Percentiles rank a stretch among this genome's conserved stretches.
Conservation (phyloP, 164 flowering plant genomes). For the Chloranthus sessilifolius region DNA sequence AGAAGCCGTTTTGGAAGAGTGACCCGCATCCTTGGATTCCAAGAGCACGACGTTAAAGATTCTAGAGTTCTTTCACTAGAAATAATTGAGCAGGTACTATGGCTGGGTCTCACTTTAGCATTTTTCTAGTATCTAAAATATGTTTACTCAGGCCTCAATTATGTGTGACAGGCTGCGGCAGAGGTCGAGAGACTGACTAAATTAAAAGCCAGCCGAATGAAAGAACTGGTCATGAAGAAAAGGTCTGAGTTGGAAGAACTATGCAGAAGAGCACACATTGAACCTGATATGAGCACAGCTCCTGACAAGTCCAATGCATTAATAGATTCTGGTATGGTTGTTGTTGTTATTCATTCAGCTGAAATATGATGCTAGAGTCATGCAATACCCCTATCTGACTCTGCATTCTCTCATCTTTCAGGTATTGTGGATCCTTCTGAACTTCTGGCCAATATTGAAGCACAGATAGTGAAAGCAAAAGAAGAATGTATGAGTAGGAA, state of each 20-base stretch:
- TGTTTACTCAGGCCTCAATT: slow-evolving; percentile 1
- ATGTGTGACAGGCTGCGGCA: slow-evolving; percentile 53
- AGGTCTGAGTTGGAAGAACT: slow-evolving; percentile 84
- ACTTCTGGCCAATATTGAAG: slow-evolving; percentile 78
- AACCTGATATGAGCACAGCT: slow-evolving; percentile 80
- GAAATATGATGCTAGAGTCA: not conserved
- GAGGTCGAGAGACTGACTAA: slow-evolving; percentile 78
- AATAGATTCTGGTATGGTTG: slow-evolving; percentile 74
- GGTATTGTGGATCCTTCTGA: slow-evolving; percentile 90
- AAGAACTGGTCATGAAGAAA: slow-evolving; percentile 77
- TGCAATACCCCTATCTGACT: not conserved
- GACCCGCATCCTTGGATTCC: slow-evolving; percentile 32
- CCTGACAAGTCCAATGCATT: slow-evolving; percentile 77
- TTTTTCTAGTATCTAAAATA: slow-evolving; percentile 1
- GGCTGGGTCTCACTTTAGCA: not conserved
- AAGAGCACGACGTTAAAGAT: slow-evolving; percentile 54
- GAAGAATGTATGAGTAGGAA: slow-evolving; percentile 69
- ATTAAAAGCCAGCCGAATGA: slow-evolving; percentile 90
- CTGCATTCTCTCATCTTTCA: slow-evolving; percentile 15
- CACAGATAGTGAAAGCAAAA: slow-evolving; percentile 59
- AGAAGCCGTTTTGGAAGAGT: slow-evolving; percentile 36
- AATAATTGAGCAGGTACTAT: slow-evolving; percentile 65
- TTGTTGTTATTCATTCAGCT: not conserved
- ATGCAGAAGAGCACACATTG: slow-evolving; percentile 66
- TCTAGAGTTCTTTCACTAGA: slow-evolving; percentile 66